Percentiles rank a stretch among this genome's conserved stretches.
Conservation (phyloP, 2,329 filamentous ascomycete genomes). For the Catunica adiposa region DNA sequence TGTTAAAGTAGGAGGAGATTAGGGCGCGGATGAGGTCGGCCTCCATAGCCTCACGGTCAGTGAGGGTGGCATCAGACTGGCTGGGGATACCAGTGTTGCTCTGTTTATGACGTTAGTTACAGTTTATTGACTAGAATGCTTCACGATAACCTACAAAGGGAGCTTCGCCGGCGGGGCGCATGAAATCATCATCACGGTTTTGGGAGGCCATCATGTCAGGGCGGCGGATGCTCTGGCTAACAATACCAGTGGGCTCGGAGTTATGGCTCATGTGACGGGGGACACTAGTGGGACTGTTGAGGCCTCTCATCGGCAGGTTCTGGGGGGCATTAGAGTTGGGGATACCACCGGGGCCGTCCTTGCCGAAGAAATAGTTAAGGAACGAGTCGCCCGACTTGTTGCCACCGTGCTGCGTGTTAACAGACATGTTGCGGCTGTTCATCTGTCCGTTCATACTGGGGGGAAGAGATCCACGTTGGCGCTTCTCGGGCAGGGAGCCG, state of each 20-base stretch:
- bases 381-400: slow-evolving; percentile 62
- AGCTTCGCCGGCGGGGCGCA: slow-evolving; percentile 25
- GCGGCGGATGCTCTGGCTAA: slow-evolving; percentile 70
- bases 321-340: slow-evolving; percentile 18
- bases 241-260: slow-evolving; percentile 49
- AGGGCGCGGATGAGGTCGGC: slow-evolving; percentile 92
- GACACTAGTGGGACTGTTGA: slow-evolving; percentile 8
- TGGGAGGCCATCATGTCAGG: slow-evolving; percentile 32
- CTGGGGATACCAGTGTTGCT: slow-evolving; percentile 6
- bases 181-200: slow-evolving; percentile 29
- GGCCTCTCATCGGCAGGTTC: slow-evolving; percentile 13
- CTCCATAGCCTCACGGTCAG: slow-evolving; percentile 90
- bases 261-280: slow-evolving; percentile 59
- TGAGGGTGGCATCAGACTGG: slow-evolving; percentile 58
- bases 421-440: slow-evolving; percentile 49
- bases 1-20: slow-evolving; percentile 98
- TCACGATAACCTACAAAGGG: slow-evolving; percentile 38
- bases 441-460: slow-evolving; percentile 3
- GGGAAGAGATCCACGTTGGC: not conserved
- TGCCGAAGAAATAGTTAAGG: slow-evolving; percentile 96
- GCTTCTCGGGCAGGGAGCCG: slow-evolving; percentile 13
- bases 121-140: not conserved
- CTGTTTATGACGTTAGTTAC: slow-evolving; percentile 9
- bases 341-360: slow-evolving; percentile 44
- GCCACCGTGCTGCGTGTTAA: slow-evolving; percentile 47